Evolutionary conservation across 257 asterid genomes (phyloP), one percentile per base, ranked within the genome.

Genomic region (Plantago ovata): DNA sequence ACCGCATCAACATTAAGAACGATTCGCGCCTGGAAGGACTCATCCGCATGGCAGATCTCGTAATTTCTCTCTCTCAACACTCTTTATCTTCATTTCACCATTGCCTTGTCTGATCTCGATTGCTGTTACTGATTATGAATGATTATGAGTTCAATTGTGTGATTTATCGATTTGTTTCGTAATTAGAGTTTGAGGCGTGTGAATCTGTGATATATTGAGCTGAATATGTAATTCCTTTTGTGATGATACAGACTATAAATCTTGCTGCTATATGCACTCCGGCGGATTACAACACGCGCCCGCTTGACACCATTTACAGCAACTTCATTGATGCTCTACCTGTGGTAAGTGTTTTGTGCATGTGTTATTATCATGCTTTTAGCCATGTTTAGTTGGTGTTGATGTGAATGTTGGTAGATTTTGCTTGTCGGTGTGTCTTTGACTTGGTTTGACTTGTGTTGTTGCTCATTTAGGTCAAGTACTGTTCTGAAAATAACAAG

Each of bases 211-310:
- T 67, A 66, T 67, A 65, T 54, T 61, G 67, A 61, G 32, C 73
- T 70, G 74, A 74, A 45, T 49, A 62, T 62, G 60, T 48, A 21
- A 8, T 3, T 33, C 61, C 74, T 69, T 23, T 66, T 72, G 73
- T 69, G 70, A 69, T 55, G 65, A n/a, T n/a, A n/a, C 58, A 91
- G 98, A 83, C 92, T 16, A 70, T 91, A 55, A 91, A 91, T 78
- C 98, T 91, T 73, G 98, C 98, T 22, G 98, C 98, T 65, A 91
- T 91, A 73, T 91, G 98, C 77, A 91, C 98, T 60, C 98, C 98
- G 48, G 96, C 96, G 5, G 98, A 91, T 74, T 91, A 91, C 66
- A 91, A 91, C 64, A 91, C 96, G 3, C 94, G 98, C 41, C 98
- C 98, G 16, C 93, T 87, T 20, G 98, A 91, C 73, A 91, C 98